phyloP scores from a whole-genome alignment of 2,329 filamentous ascomycete species.

The Pseudocercospora musae region DNA sequence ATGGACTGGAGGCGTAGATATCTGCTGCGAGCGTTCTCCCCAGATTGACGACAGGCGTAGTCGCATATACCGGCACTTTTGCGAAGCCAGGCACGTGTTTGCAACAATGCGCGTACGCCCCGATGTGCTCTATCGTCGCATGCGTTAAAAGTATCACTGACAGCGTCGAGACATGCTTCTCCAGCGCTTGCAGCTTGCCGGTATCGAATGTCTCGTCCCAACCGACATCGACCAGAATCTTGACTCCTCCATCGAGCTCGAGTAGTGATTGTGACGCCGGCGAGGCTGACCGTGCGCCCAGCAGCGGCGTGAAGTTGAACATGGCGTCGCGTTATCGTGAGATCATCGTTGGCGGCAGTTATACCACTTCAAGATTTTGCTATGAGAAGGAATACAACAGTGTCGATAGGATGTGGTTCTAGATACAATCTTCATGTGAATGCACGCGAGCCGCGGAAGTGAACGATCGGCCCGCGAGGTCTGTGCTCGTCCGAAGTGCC shows the following conservation, averaged over 20 bases:
- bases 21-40: conserved; percentile 89
- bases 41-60: conserved; percentile 85
- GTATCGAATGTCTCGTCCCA: conserved; percentile 93
- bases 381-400: background rate
- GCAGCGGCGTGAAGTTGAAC: conserved; percentile 93
- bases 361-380: too few species aligned
- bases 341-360: background rate
- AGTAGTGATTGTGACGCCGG: conserved; percentile 90
- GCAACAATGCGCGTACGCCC: conserved; percentile 93
- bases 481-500: too few species aligned
- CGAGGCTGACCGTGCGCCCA: conserved; percentile 85
- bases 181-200: conserved; percentile 77
- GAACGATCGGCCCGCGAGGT: too few species aligned
- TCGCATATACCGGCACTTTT: conserved; percentile 91
- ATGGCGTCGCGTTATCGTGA: conserved; percentile 49
- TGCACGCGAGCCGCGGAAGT: too few species aligned
- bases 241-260: conserved; percentile 94
- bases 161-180: conserved; percentile 87
- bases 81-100: conserved; percentile 91
- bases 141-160: conserved; percentile 94
- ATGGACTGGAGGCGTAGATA: conserved; percentile 82
- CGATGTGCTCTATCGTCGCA: conserved; percentile 85
- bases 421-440: background rate
- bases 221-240: conserved; percentile 88
- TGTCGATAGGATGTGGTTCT: background rate